Evolutionary conservation across 106 monocot genomes (phyloP), one percentile per base, ranked within the genome.

Genomic region (Phalaenopsis aphrodite): DNA sequence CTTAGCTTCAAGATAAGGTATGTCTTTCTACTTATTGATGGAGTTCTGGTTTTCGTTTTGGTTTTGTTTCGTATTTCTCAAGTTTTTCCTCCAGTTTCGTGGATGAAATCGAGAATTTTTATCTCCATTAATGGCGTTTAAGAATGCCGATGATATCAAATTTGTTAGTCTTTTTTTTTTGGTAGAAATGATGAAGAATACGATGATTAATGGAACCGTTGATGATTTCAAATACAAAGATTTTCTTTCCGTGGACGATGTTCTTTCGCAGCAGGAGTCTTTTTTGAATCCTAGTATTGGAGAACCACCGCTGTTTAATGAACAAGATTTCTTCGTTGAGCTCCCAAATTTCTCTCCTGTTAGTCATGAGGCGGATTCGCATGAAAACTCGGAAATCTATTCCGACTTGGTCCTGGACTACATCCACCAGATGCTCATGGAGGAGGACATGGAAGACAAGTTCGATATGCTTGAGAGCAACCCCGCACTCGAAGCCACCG

Each of bases 371-470:
- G 75, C 15, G 23, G 47, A 48, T 1, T 48, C 75, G 1, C 23
- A 45, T 48, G 90, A 84, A n/a, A 84, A 87, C 24, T 49, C 81
- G n/a, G 87, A 86, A 19, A 74, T 87, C 23, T 80, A 84, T 66
- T 85, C 78, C 30, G 87, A 87, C 41, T 72, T 87, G 68, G 78
- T 81, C 15, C 79, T 90, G 8, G 82, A 48, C 2, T 90, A 83
- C 79, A 90, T 90, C 56, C 79, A 67, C 67, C 73, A 55, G 66
- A 90, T 90, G 85, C 87, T 90, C 3, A 78, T 90, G 83, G 83
- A 90, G 61, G 89, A 89, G 65, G 88, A 88, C 37, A 85, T 87
- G 67, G 89, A 86, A 14, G 86, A 87, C 36, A 84, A 85, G 82
- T 24, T 81, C 18, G 57, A 82, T n/a, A 71, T 79, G 69, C 80